These are phyloP conservation scores for Aspergillus bridgeri DNA, from an alignment of 495 filamentous ascomycete genomes.

Conservation along the genomic window DNA sequence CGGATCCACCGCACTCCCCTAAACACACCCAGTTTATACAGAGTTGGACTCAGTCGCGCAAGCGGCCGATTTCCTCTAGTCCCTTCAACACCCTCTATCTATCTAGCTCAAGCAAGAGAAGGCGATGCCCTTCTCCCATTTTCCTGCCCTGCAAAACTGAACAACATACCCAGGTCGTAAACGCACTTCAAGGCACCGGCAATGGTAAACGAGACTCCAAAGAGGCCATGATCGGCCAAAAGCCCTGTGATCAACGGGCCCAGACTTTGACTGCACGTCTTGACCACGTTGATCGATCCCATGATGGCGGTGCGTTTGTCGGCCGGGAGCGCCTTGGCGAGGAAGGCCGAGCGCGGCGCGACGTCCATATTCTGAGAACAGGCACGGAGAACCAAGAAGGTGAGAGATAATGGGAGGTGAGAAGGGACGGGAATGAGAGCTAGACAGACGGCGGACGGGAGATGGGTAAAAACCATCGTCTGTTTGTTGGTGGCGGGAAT, in stretches of 20 bases:
- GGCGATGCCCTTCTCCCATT: neutral
- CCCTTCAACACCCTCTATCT: neutral
- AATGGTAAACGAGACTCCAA: constrained; percentile 69
- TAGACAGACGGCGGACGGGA: constrained; percentile 71
- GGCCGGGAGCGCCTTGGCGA: constrained; percentile 66
- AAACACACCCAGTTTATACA: neutral
- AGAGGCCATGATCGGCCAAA: constrained; percentile 56
- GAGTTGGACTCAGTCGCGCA: neutral
- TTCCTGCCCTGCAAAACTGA: constrained; percentile 56
- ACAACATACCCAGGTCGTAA: constrained; percentile 72
- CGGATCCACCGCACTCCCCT: neutral
- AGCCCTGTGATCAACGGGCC: constrained; percentile 69
- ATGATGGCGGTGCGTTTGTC: constrained; percentile 77
- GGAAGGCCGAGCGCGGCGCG: constrained; percentile 74
- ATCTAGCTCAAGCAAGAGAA: neutral
- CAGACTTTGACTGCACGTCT: constrained; percentile 57
- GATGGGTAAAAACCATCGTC: constrained; percentile 86
- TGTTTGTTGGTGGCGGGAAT: constrained; percentile 13
- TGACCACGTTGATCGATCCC: constrained; percentile 66
- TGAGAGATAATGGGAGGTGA: constrained; percentile 52
- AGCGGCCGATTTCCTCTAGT: neutral
- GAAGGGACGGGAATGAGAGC: constrained; percentile 62
- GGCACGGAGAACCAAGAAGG: constrained; percentile 66
- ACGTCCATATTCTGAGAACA: constrained; percentile 77
- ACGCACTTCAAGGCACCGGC: constrained; percentile 65